These are phyloP conservation scores for Penicillium janthinellum DNA, from an alignment of 2,329 filamentous ascomycete species.

Conservation along the genomic window DNA sequence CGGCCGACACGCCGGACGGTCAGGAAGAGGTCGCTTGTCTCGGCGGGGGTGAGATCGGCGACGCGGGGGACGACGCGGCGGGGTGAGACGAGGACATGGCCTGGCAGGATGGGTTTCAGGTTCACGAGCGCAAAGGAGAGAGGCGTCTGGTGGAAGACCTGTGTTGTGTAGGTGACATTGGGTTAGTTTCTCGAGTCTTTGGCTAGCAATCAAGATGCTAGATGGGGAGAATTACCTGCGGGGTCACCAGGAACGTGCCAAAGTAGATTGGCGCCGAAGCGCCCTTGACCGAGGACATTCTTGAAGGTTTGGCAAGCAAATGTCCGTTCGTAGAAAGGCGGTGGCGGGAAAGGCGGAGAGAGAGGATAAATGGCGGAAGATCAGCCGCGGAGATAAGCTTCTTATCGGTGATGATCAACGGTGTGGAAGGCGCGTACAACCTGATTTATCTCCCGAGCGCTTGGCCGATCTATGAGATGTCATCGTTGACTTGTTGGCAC, in stretches of 20 bases:
- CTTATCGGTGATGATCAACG: conserved; percentile 6
- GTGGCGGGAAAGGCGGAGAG: conserved; percentile 1
- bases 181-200: neutral
- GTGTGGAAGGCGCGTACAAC: neutral
- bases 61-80: conserved; percentile 69
- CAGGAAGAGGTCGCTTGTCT: conserved; percentile 84
- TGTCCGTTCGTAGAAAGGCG: neutral
- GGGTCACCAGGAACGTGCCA: conserved; percentile 73
- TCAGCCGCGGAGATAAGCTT: conserved; percentile 4
- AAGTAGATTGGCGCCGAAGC: conserved; percentile 60
- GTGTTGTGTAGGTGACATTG: conserved; percentile 4
- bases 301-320: conserved; percentile 8
- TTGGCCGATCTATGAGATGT: neutral
- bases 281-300: conserved; percentile 34
- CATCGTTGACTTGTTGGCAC: neutral
- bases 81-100: conserved; percentile 90
- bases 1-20: conserved; percentile 80
- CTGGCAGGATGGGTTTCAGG: conserved; percentile 88
- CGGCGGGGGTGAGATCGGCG: conserved; percentile 68
- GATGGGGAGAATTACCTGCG: conserved; percentile 57
- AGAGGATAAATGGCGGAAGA: neutral
- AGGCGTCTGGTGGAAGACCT: conserved; percentile 85
- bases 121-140: conserved; percentile 89
- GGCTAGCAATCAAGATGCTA: neutral
- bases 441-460: neutral